phyloP scores from a whole-genome alignment of 805 yeast genomes.

The Wickerhamiella azyma region DNA sequence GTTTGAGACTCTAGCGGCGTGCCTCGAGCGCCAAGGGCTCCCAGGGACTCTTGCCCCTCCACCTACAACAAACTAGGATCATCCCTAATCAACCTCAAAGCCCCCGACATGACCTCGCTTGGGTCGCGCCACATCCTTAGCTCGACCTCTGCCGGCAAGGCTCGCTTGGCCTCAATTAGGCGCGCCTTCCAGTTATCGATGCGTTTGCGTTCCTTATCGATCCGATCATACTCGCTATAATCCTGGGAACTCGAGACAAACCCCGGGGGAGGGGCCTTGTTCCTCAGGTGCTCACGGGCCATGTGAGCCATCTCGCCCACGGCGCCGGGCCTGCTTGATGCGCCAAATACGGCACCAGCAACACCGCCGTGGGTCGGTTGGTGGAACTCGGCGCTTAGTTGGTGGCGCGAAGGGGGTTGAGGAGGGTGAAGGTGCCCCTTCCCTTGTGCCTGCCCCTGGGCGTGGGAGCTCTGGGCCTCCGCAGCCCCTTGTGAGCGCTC shows the following conservation, averaged over 20 bases:
- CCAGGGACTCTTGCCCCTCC: too few species aligned
- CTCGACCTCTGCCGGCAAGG: slow-evolving; percentile 29
- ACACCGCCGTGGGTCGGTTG: slow-evolving; percentile 9
- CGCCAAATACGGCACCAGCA: slow-evolving; percentile 10
- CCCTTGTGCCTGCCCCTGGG: too few species aligned
- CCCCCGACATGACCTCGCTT: slow-evolving; percentile 28
- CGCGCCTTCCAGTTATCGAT: slow-evolving; percentile 46
- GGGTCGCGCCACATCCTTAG: slow-evolving; percentile 35
- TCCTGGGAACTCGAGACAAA: slow-evolving; percentile 20
- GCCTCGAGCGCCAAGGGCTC: too few species aligned
- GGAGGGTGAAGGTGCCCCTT: background rate
- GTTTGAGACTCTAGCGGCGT: too few species aligned
- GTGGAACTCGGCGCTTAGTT: background rate
- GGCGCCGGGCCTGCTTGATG: background rate
- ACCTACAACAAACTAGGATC: background rate
- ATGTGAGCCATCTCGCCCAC: slow-evolving; percentile 3
- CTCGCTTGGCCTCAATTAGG: slow-evolving; percentile 30
- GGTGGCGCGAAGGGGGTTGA: background rate
- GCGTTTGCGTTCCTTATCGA: slow-evolving; percentile 24
- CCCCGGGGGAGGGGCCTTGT: slow-evolving; percentile 7
- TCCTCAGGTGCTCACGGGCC: background rate
- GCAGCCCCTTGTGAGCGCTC: too few species aligned
- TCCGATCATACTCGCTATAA: slow-evolving; percentile 18
- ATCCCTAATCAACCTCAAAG: slow-evolving; percentile 13
- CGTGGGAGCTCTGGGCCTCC: too few species aligned